These are phyloP conservation scores for Xylaria sp. DNA, from an alignment of 2,329 filamentous ascomycete genomes.

Conservation along the genomic window DNA sequence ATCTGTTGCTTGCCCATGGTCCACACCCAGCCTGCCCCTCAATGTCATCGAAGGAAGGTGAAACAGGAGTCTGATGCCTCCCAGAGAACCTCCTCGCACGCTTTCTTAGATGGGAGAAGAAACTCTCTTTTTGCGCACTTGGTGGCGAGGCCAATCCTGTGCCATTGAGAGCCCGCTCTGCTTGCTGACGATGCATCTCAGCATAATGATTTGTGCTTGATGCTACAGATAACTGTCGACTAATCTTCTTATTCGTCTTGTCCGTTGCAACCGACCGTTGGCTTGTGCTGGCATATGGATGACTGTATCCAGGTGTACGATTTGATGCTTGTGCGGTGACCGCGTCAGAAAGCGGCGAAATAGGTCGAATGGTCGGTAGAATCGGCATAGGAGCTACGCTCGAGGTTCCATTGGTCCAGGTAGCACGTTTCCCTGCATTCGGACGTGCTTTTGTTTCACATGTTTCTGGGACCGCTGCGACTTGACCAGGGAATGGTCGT, in stretches of 20 bases:
- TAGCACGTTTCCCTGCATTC: conserved; percentile 81
- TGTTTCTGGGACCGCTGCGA: conserved; percentile 51
- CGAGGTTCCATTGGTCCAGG: conserved; percentile 86
- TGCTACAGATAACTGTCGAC: conserved; percentile 89
- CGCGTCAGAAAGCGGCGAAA: conserved; percentile 94
- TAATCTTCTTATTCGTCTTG: conserved; percentile 87
- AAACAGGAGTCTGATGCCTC: conserved; percentile 83
- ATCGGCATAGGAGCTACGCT: conserved; percentile 94
- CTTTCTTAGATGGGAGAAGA: conserved; percentile 97
- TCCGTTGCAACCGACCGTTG: conserved; percentile 57
- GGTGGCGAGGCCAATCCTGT: conserved; percentile 81
- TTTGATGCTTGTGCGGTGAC: conserved; percentile 89
- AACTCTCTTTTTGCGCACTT: conserved; percentile 88
- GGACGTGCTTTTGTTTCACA: conserved; percentile 59
- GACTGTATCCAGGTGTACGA: conserved; percentile 65
- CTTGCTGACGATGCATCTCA: conserved; percentile 88
- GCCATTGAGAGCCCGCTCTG: conserved; percentile 89
- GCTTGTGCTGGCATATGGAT: conserved; percentile 57
- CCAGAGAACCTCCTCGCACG: conserved; percentile 92
- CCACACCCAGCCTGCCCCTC: conserved; percentile 93
- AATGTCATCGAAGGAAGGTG: conserved; percentile 83
- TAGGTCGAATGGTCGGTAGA: conserved; percentile 90
- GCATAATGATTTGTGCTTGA: conserved; percentile 94
- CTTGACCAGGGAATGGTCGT: conserved; percentile 46
- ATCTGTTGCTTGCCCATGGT: conserved; percentile 87